Percentiles rank a stretch among this genome's conserved stretches.
Conservation (phyloP, 345 rosid genomes). For the Salix koriyanagi region DNA sequence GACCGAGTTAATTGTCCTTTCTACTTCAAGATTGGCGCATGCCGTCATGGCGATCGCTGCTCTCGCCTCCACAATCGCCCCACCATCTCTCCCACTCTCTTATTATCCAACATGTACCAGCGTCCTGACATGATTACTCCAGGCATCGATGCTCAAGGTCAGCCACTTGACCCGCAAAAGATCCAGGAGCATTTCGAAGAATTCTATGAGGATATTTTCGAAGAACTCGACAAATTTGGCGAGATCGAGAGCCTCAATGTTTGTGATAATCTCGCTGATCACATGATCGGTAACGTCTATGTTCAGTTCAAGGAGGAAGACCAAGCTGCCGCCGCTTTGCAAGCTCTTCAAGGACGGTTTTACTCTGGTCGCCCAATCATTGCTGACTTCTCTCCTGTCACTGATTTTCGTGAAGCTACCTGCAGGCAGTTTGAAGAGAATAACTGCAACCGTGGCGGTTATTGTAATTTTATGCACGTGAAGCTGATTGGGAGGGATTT, state of each 20-base stretch:
- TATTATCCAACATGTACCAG: constrained; percentile 78
- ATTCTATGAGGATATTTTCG: constrained; percentile 81
- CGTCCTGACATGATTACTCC: constrained; percentile 92
- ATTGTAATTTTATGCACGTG: constrained; percentile 89
- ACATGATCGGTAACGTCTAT: constrained; percentile 88
- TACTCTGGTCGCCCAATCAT: constrained; percentile 90
- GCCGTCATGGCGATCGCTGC: constrained; percentile 94
- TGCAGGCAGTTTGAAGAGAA: constrained; percentile 86
- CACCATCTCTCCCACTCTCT: constrained; percentile 70
- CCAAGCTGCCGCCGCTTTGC: constrained; percentile 77
- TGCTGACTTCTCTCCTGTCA: constrained; percentile 90
- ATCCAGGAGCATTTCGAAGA: constrained; percentile 77
- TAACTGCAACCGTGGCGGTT: constrained; percentile 83
- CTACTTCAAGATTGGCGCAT: constrained; percentile 86
- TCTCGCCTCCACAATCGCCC: constrained; percentile 83
- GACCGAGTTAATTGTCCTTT: constrained; percentile 85
- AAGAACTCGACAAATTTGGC: constrained; percentile 84
- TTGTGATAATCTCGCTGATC: constrained; percentile 88
- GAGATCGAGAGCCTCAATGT: constrained; percentile 81
- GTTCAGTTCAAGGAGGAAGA: constrained; percentile 89
- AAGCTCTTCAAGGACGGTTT: constrained; percentile 71
- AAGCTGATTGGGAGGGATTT: constrained; percentile 78
- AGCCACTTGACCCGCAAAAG: constrained; percentile 62
- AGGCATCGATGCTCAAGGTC: constrained; percentile 62
- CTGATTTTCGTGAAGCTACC: constrained; percentile 86